phyloP scores from a whole-genome alignment of 2,329 filamentous ascomycete genomes.

The Bipolaris oryzae region DNA sequence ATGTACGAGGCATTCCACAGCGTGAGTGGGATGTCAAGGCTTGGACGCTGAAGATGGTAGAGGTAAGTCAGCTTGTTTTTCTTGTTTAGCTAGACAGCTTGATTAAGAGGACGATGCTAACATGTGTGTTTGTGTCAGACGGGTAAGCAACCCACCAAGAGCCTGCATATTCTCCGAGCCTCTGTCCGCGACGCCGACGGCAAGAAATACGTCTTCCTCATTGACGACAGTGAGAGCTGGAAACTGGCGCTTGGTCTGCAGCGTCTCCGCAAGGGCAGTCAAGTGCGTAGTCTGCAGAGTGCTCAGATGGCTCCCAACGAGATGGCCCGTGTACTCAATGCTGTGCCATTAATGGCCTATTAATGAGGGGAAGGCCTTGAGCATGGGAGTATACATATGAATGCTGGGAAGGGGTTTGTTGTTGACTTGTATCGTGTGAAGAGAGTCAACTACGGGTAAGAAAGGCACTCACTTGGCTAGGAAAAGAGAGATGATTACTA shows the following conservation, averaged over 20 bases:
- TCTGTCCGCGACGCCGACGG: constrained; percentile 64
- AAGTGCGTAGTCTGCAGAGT: constrained; percentile 61
- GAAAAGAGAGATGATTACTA: too few species aligned
- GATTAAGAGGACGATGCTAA: constrained; percentile 16
- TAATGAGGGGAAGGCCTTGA: neutral
- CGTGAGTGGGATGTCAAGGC: constrained; percentile 98
- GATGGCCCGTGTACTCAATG: constrained; percentile 47
- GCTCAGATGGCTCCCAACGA: constrained; percentile 58
- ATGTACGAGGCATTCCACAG: constrained; percentile 87
- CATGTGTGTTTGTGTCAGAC: constrained; percentile 37
- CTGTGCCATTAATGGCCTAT: constrained; percentile 30
- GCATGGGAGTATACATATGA: neutral
- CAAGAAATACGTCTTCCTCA: constrained; percentile 66
- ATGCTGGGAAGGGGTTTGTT: neutral
- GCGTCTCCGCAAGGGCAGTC: constrained; percentile 61
- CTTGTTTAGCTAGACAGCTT: neutral
- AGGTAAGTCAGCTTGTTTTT: constrained; percentile 54
- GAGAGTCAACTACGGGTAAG: too few species aligned
- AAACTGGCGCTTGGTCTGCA: constrained; percentile 66
- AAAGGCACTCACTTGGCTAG: too few species aligned
- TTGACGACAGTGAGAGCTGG: constrained; percentile 65
- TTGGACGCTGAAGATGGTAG: constrained; percentile 92
- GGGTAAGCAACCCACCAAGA: constrained; percentile 53
- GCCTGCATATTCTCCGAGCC: constrained; percentile 61
- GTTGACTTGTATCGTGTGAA: too few species aligned